phyloP scores from a whole-genome alignment of 768 basidiomycete species.

The Cystobasidiopsis lactophilus region DNA sequence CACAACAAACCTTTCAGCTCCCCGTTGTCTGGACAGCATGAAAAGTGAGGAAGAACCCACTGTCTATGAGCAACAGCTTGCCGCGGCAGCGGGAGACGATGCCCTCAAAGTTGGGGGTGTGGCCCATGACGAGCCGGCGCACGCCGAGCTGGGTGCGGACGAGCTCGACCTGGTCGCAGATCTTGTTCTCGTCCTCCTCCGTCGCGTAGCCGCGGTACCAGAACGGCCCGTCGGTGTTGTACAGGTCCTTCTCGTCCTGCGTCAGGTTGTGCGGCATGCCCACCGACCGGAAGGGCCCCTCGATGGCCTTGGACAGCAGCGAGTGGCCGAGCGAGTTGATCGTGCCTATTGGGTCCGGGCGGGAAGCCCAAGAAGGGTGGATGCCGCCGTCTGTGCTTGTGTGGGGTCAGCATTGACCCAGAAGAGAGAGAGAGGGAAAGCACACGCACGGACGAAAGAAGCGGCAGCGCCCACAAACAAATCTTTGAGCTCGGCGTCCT shows the following conservation, averaged over 20 bases:
- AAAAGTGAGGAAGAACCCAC: conserved; percentile 21
- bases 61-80: conserved; percentile 91
- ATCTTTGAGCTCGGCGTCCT: conserved; percentile 13
- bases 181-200: conserved; percentile 40
- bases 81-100: conserved; percentile 71
- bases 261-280: conserved; percentile 42
- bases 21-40: neutral
- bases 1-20: no score
- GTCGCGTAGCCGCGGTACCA: conserved; percentile 93
- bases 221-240: conserved; percentile 48
- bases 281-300: conserved; percentile 25
- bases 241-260: conserved; percentile 44
- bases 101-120: conserved; percentile 76
- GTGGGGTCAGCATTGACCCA: no score
- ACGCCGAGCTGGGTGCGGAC: conserved; percentile 58
- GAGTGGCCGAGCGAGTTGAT: conserved; percentile 57
- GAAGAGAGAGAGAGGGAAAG: conserved; percentile 43
- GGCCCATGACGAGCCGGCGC: conserved; percentile 80
- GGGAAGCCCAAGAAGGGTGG: conserved; percentile 27
- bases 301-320: conserved; percentile 45
- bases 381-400: conserved; percentile 2
- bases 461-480: conserved; percentile 56
- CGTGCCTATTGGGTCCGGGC: conserved; percentile 31
- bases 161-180: conserved; percentile 46
- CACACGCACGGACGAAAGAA: conserved; percentile 83